A percentile compares a stretch with the other conserved stretches of the same genome.
Evolutionary conservation across 257 asterid species (phyloP).

Genomic region (Primulina tabacum): DNA sequence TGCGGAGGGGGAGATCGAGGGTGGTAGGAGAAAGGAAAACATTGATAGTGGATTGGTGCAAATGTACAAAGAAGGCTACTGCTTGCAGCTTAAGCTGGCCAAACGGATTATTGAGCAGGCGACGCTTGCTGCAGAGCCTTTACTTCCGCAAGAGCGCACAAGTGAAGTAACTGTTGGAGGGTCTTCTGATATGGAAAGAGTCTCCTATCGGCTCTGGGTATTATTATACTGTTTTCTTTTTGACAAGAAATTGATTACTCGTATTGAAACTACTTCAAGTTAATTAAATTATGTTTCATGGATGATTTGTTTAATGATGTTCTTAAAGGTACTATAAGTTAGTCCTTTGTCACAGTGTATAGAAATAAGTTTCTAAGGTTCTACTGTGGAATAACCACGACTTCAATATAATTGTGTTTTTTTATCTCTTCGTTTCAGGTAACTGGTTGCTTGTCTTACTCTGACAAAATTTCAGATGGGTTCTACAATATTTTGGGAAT

Average conservation of each 20-base stretch:
- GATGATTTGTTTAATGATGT: not conserved
- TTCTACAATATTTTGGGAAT: slow-evolving; percentile 86
- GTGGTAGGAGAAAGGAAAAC: slow-evolving; percentile 12
- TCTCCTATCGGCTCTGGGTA: slow-evolving; percentile 91
- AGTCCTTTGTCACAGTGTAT: no score
- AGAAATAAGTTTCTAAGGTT: not conserved
- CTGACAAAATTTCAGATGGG: slow-evolving; percentile 83
- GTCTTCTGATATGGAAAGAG: slow-evolving; percentile 53
- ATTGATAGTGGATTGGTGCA: slow-evolving; percentile 34
- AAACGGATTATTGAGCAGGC: slow-evolving; percentile 67
- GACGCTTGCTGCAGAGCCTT: slow-evolving; percentile 45
- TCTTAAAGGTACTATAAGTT: no score
- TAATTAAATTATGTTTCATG: not conserved
- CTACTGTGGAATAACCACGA: not conserved
- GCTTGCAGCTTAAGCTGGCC: slow-evolving; percentile 68
- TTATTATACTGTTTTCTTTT: not conserved
- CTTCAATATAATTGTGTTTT: not conserved
- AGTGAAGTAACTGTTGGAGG: slow-evolving; percentile 34
- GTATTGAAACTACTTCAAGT: not conserved
- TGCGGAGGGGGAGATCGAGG: slow-evolving; percentile 35
- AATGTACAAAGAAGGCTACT: slow-evolving; percentile 59
- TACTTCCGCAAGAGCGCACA: slow-evolving; percentile 41
- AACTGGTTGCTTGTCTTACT: slow-evolving; percentile 83
- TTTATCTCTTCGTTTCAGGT: slow-evolving; percentile 42
- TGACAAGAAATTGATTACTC: not conserved